Conservation (phyloP, 371 early-diverging fungal genomes). For the Smittium culicis region DNA sequence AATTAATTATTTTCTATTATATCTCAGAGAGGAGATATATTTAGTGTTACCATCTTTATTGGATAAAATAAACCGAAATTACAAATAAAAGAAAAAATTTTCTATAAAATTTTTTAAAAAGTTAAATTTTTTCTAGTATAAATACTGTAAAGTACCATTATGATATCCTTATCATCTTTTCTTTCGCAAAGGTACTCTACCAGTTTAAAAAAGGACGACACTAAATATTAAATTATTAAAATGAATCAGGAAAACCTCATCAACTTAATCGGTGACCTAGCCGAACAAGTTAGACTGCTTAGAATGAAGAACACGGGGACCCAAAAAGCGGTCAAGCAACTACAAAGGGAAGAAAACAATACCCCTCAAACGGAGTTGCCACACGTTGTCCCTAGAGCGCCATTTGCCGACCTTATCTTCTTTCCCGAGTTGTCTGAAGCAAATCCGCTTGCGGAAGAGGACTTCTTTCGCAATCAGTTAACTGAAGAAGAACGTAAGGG, state of each 20-base stretch:
- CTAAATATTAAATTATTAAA: background rate
- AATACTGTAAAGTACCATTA: background rate
- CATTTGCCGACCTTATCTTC: background rate
- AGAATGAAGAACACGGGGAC: background rate
- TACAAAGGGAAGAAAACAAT: background rate
- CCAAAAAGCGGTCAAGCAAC: background rate
- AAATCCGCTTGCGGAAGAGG: background rate
- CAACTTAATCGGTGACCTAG: background rate
- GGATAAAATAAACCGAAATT: background rate
- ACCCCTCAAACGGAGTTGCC: background rate
- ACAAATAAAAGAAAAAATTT: background rate
- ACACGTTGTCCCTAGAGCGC: background rate
- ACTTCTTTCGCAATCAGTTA: background rate
- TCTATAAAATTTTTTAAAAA: background rate
- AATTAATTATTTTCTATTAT: background rate
- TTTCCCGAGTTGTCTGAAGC: background rate
- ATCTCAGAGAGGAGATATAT: background rate
- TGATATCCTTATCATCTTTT: background rate
- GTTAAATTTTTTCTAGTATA: background rate
- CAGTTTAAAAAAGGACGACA: background rate
- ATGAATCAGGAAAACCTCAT: background rate
- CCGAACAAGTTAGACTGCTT: background rate
- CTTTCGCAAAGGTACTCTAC: background rate
- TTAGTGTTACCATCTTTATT: background rate
- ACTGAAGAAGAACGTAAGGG: background rate